Conservation (phyloP, 805 yeast genomes). For the Metschnikowia reukaufii region DNA sequence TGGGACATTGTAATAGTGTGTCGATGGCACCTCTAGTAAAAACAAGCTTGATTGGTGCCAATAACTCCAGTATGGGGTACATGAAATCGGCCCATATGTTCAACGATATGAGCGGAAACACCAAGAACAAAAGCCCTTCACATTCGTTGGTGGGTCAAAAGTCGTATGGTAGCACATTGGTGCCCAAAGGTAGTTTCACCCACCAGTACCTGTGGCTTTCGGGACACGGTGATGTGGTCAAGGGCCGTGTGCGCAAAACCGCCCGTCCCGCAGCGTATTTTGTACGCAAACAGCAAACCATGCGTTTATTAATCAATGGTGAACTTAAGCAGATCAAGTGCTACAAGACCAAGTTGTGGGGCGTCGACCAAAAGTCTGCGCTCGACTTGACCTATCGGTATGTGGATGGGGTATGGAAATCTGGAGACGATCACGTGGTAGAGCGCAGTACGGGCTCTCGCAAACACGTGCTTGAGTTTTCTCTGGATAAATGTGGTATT, state of each 20-base stretch:
- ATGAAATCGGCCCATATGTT: slow-evolving; percentile 36
- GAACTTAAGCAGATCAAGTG: slow-evolving; percentile 55
- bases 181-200: slow-evolving; percentile 18
- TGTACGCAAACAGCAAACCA: slow-evolving; percentile 50
- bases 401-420: slow-evolving; percentile 70
- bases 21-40: slow-evolving; percentile 20
- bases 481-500: slow-evolving; percentile 25
- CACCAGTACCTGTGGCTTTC: slow-evolving; percentile 30
- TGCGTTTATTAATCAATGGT: slow-evolving; percentile 63
- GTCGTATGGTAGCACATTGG: slow-evolving; percentile 41
- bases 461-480: neutral
- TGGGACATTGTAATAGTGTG: slow-evolving; percentile 23
- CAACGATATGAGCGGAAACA: slow-evolving; percentile 32
- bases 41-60: slow-evolving; percentile 17
- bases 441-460: slow-evolving; percentile 45
- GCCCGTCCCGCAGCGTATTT: slow-evolving; percentile 48
- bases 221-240: slow-evolving; percentile 41
- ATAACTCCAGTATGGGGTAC: slow-evolving; percentile 28
- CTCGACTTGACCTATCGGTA: slow-evolving; percentile 65
- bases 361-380: slow-evolving; percentile 64
- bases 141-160: slow-evolving; percentile 29
- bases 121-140: slow-evolving; percentile 35
- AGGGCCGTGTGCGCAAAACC: slow-evolving; percentile 63
- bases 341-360: slow-evolving; percentile 87
- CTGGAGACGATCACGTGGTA: slow-evolving; percentile 75